Percentiles rank a stretch among this genome's conserved stretches.
phyloP scores from a whole-genome alignment of 2,329 filamentous ascomycete species.

The Aspergillus terreus region DNA sequence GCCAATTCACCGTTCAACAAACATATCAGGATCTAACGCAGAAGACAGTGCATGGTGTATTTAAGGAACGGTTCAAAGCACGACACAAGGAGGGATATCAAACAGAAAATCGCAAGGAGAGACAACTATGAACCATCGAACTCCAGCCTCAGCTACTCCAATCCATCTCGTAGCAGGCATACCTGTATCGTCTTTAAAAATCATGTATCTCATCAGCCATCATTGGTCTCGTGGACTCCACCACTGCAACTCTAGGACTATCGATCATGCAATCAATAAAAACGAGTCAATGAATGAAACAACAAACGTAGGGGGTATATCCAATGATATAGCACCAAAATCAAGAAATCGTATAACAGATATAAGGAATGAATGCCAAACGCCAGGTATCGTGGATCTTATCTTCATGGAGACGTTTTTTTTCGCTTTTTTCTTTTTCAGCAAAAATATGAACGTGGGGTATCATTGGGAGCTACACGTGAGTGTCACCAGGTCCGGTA shows the following conservation, averaged over 20 bases:
- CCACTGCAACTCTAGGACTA: no score
- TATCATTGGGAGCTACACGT: neutral
- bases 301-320: neutral
- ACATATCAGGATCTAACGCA: no score
- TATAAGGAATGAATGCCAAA: conserved; percentile 1
- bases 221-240: neutral
- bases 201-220: conserved; percentile 5
- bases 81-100: no score
- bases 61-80: no score
- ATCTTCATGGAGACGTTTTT: neutral
- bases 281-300: neutral
- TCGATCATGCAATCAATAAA: no score
- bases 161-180: neutral
- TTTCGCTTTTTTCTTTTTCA: neutral
- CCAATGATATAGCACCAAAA: neutral
- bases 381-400: neutral
- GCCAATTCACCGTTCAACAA: no score
- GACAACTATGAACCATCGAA: no score
- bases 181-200: neutral
- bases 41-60: no score
- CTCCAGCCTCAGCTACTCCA: neutral
- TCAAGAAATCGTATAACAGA: neutral
- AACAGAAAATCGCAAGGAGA: no score
- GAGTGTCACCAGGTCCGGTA: conserved; percentile 35
- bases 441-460: neutral